Percentiles rank a stretch among this genome's conserved stretches.
These are phyloP conservation scores for Penicillium thymicola DNA, from an alignment of 2,329 filamentous ascomycete species.

Conservation along the genomic window DNA sequence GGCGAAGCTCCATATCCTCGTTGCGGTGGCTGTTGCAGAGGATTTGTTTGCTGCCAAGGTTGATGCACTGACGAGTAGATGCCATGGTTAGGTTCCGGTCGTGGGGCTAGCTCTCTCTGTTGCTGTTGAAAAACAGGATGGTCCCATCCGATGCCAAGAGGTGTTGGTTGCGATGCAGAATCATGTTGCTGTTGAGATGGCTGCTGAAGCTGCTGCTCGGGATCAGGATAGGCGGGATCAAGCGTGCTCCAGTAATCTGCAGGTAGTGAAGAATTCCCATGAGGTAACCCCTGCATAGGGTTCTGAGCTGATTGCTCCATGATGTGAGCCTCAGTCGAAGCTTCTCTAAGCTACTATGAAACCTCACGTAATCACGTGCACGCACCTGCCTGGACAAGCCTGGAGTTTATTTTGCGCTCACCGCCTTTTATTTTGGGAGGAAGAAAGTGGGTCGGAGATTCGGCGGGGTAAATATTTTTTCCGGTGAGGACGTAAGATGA, in stretches of 20 bases:
- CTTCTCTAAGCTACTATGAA: constrained; percentile 7
- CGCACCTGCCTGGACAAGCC: background rate
- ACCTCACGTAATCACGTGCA: constrained; percentile 11
- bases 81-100: constrained; percentile 31
- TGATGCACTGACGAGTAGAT: constrained; percentile 33
- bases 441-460: background rate
- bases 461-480: background rate
- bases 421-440: constrained; percentile 11
- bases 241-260: constrained; percentile 40
- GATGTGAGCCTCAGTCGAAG: constrained; percentile 13
- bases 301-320: constrained; percentile 39
- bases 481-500: constrained; percentile 2
- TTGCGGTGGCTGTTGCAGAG: constrained; percentile 30
- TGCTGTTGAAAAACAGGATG: constrained; percentile 36
- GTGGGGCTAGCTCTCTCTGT: constrained; percentile 23
- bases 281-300: constrained; percentile 29
- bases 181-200: constrained; percentile 24
- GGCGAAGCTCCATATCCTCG: constrained; percentile 27
- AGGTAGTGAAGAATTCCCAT: constrained; percentile 27
- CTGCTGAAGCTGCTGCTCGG: constrained; percentile 27
- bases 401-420: background rate
- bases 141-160: constrained; percentile 38
- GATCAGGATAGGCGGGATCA: constrained; percentile 32
- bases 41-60: constrained; percentile 31
- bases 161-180: constrained; percentile 22